phyloP scores from a whole-genome alignment of 768 basidiomycete species.

The Xerocomus potaroensis region DNA sequence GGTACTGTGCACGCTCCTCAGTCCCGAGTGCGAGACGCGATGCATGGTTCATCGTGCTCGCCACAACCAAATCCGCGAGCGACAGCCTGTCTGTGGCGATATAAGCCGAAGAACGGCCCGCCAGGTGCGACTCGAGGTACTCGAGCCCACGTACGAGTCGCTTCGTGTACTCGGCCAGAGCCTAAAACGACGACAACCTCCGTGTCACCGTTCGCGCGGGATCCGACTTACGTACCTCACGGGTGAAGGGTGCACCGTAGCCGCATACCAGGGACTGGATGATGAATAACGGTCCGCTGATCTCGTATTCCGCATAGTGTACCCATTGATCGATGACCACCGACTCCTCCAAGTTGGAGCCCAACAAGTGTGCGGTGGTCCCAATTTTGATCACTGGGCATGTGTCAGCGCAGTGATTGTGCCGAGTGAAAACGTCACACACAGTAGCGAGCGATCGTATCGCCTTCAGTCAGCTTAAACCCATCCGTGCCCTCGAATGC shows the following conservation, averaged over 20 bases:
- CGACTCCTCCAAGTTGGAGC: conserved; percentile 5
- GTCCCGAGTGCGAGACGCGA: conserved; percentile 2
- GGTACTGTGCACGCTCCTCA: conserved; percentile 12
- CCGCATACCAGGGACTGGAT: not conserved
- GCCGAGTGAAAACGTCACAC: not conserved
- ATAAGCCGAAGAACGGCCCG: conserved; percentile 8
- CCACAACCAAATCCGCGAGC: conserved; percentile 18
- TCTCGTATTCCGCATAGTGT: conserved; percentile 18
- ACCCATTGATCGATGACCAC: conserved; percentile 18
- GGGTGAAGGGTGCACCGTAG: not conserved
- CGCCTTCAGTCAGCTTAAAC: conserved; percentile 13
- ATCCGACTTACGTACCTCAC: too few species aligned
- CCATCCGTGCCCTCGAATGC: conserved; percentile 16
- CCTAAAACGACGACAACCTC: too few species aligned
- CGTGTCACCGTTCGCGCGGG: too few species aligned
- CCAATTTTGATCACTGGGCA: conserved; percentile 11
- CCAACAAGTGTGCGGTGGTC: conserved; percentile 9
- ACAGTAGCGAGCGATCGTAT: conserved; percentile 17
- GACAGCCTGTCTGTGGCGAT: conserved; percentile 13
- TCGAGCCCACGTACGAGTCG: conserved; percentile 5
- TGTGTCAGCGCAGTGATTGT: not conserved
- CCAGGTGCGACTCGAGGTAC: conserved; percentile 14
- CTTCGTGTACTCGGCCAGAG: not conserved
- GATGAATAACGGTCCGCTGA: not conserved
- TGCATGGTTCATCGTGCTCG: not conserved